Evolutionary conservation across 2,329 filamentous ascomycete genomes (phyloP).

Genomic region (Venturia asperata): DNA sequence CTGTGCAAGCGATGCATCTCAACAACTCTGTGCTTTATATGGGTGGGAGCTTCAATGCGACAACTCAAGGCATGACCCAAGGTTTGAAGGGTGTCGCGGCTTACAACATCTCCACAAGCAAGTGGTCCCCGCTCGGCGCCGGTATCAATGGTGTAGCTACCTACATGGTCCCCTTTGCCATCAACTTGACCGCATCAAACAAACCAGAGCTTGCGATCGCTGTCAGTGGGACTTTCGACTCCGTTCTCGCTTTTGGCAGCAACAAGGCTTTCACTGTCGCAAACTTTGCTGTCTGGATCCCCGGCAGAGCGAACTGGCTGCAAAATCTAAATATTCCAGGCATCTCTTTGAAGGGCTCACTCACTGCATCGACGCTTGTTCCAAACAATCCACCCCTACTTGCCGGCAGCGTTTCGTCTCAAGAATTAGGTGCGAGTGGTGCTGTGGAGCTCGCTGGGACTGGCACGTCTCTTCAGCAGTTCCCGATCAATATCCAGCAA

Average conservation of each 20-base stretch:
- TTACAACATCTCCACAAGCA: constrained; percentile 61
- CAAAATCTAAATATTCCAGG: constrained; percentile 61
- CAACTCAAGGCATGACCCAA: constrained; percentile 51
- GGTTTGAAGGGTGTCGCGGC: constrained; percentile 69
- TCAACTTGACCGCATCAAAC: constrained; percentile 62
- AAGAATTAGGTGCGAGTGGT: constrained; percentile 64
- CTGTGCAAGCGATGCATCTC: constrained; percentile 64
- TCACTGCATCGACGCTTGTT: constrained; percentile 64
- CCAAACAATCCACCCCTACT: constrained; percentile 60
- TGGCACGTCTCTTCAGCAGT: constrained; percentile 31
- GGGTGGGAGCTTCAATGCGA: constrained; percentile 77
- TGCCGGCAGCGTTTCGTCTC: constrained; percentile 74
- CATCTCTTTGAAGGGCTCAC: constrained; percentile 61
- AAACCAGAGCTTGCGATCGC: constrained; percentile 66
- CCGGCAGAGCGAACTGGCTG: constrained; percentile 78
- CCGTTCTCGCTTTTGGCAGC: constrained; percentile 60
- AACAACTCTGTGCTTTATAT: constrained; percentile 65
- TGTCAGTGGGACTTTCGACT: constrained; percentile 71
- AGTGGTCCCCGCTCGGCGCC: constrained; percentile 73
- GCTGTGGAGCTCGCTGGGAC: constrained; percentile 56
- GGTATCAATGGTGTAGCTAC: constrained; percentile 76
- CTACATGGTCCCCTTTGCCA: constrained; percentile 64
- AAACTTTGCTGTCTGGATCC: constrained; percentile 89
- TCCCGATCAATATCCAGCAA: constrained; percentile 50
- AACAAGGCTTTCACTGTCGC: constrained; percentile 55